Base-by-base conservation (phyloP, 1,284 basidiomycete genomes). In the Ceratobasidium theobromae region DNA sequence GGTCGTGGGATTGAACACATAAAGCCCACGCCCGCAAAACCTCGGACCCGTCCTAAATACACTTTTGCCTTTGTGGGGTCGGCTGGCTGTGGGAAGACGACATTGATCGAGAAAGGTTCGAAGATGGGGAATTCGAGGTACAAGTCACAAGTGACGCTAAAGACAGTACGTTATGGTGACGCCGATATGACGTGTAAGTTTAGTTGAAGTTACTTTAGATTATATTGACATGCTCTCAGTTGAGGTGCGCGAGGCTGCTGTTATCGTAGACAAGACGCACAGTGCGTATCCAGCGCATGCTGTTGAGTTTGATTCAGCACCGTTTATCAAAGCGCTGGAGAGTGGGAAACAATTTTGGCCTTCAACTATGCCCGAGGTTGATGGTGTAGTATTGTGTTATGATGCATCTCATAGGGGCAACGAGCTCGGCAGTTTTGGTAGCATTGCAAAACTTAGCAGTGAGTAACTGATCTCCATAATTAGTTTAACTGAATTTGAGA, bases 311-410 rank as follows among this genome's bases (percentile, higher is more conserved):
- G 83, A 86, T 69, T 73, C 73, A 21, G 69, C 75, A 9, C 60
- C 73, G 14, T 71, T 78, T 46, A 72, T 74, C 58, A 51, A 69
- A 23, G 69, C 64, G 32, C 57, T 55, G 18, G 57, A 53, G 66
- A 69, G 41, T 67, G 69, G 54, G 41, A 55, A 69, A 38, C 58
- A 71, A 1, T 69, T 74, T 32, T 79, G 77, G 75, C 74, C 79
- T 30, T 77, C 81, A 49, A 79, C 78, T 4, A 79, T 83, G 14
- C 84, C 85, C 25, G 75, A 76, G 14, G 78, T 89, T 60, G 84
- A 89, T 71, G 89, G 86, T 5, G 80, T 86, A 23, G 79, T 91
- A 46, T 79, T 91, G 48, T 91, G 89, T 71, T 91, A 90, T 74
- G 87, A 91, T 74, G 81, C 84, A 12, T 83, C 85, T 0, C 77